Base-by-base conservation (phyloP, 1,284 basidiomycete species). In the Irpex sp. region DNA sequence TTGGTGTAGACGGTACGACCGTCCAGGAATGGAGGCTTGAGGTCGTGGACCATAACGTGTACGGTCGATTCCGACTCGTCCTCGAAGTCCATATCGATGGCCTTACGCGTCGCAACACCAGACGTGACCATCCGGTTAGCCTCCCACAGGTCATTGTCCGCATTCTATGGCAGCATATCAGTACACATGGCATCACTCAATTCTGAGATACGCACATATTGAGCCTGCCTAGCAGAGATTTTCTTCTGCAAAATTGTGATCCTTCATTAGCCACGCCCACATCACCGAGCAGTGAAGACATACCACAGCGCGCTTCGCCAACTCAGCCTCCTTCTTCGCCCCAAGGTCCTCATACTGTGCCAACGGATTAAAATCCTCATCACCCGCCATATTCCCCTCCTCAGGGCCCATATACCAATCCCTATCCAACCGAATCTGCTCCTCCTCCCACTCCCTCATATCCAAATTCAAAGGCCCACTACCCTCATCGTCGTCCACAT, bases 141-240 rank as follows among this genome's bases (percentile, higher is more conserved):
- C 80, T 99, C 97, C 97, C 97, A 99, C 1, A 97, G 81, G 69
- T 99, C 97, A 69, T 96, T 97, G 74, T 99, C 97, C 21, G 94
- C 94, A 70, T 98, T 98, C 92, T 96, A 72, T 2, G 56, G 11
- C 47, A 58, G 8, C 3, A 58, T 44, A 40, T 55, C 5, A 61
- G 68, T 31, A 68, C 62, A 36, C 44, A 52, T 47, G n/a, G 44
- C 38, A 37, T 68, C 21, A 15, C 65, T 15, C 11, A 7, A 48
- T 26, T 51, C 49, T 54, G 17, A 36, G 5, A 17, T 3, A 82
- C 91, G 69, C 69, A 94, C 93, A 74, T 95, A 96, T 87, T 97
- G 95, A 0, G 95, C 95, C 76, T 97, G 95, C 62, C 89, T 83
- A 3, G 96, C 96, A 1, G 94, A 96, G 17, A 96, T 87, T 75